Base-by-base conservation (phyloP, 176 grass and related monocot species). In the Hordeum marinum region DNA sequence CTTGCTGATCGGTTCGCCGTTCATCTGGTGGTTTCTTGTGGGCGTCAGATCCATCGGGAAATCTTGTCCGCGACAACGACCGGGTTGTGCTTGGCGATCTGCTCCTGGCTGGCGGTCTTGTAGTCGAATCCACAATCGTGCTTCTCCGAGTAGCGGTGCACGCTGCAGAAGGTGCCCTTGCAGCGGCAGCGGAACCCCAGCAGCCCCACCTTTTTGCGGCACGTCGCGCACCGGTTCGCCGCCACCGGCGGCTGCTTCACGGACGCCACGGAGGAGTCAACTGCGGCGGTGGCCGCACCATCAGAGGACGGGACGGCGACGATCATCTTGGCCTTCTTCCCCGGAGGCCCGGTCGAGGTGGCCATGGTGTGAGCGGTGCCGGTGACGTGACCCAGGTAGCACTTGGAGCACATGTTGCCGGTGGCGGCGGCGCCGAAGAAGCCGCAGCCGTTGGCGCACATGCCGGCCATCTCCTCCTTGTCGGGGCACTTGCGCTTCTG, bases 361-460 rank as follows among this genome's bases (percentile, higher is more conserved):
- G 13, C 5, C 25, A 12, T 1, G n/a, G 9, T 7, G 39, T 67
- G 15, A 8, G 29, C 29, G 7, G 13, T 5, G 39, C 5, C 36
- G 58, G 25, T 2, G 13, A 27, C 35, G 25, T 65, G 42, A 8
- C 87, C 88, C 35, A 43, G 63, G 86, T 78, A 88, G 60, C 90
- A 92, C 83, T 88, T 92, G 63, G 93, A 92, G 74, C 87, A 94
- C 55, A 94, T 71, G 76, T 89, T 80, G 21, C 41, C 76, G 39
- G 74, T 90, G 21, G 72, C 75, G 9, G 87, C 45, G 74, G 55
- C 83, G 21, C 91, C 94, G 7, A 91, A 95, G 72, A 93, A 95
- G 6, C 94, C 94, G 88, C 90, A 95, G 41, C 88, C 73, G 36
- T 71, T 95, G 9, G 82, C 64, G 84, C 94, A 96, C 62, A 62